Conservation (phyloP, 192 early-diverging fungal genomes). For the Backusella liffmaniae region DNA sequence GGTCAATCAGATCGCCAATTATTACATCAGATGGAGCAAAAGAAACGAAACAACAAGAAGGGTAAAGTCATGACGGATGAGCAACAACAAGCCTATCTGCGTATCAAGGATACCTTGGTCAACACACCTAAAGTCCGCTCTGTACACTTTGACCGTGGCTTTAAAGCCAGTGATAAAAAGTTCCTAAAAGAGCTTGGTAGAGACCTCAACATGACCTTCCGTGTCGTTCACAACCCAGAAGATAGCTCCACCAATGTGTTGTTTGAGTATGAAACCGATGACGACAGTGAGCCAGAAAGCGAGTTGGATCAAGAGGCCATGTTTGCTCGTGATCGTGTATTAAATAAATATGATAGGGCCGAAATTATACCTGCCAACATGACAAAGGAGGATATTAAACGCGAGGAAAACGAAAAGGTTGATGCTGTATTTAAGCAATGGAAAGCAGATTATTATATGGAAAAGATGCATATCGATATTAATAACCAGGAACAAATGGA, state of each 20-base stretch:
- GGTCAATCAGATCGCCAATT: conserved; percentile 25
- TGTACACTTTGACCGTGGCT: conserved; percentile 44
- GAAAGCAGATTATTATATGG: conserved; percentile 54
- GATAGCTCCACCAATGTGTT: conserved; percentile 39
- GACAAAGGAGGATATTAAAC: conserved; percentile 46
- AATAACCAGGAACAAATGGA: conserved; percentile 47
- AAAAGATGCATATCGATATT: conserved; percentile 46
- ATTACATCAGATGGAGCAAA: conserved; percentile 26
- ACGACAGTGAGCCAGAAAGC: conserved; percentile 41
- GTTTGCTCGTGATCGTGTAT: conserved; percentile 50
- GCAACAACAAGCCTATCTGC: not conserved
- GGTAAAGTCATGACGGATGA: conserved; percentile 21
- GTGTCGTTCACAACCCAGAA: conserved; percentile 30
- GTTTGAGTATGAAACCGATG: conserved; percentile 46
- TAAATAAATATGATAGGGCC: conserved; percentile 54
- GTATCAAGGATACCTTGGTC: not conserved
- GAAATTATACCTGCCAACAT: conserved; percentile 46
- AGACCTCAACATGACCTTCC: conserved; percentile 45
- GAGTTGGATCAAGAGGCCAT: conserved; percentile 42
- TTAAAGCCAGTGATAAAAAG: conserved; percentile 44
- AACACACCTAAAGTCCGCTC: conserved; percentile 18
- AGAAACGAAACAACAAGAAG: conserved; percentile 18
- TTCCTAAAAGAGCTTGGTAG: conserved; percentile 47
- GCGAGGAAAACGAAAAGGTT: conserved; percentile 61
- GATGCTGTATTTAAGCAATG: conserved; percentile 66